These are phyloP conservation scores for Chaetomiaceae sp. DNA, from an alignment of 2,329 filamentous ascomycete genomes.

Conservation along the genomic window DNA sequence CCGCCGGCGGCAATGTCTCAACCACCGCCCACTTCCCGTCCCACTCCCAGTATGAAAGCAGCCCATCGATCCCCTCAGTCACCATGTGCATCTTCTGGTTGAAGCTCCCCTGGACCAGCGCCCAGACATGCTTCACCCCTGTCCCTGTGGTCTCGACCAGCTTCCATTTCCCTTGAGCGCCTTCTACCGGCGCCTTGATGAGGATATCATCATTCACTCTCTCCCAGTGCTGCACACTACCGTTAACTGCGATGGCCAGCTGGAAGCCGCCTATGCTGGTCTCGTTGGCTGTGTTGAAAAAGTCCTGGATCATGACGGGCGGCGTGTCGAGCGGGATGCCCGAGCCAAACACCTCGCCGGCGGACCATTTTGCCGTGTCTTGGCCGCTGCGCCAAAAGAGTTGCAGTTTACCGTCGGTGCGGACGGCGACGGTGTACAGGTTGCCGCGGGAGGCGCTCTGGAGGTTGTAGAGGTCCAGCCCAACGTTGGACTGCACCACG, in stretches of 20 bases:
- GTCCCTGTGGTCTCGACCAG: slow-evolving; percentile 11
- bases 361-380: slow-evolving; percentile 3
- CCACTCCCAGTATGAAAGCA: slow-evolving; percentile 21
- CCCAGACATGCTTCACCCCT: slow-evolving; percentile 17
- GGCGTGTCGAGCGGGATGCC: slow-evolving; percentile 10
- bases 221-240: slow-evolving; percentile 22
- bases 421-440: slow-evolving; percentile 21
- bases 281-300: slow-evolving; percentile 16
- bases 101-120: slow-evolving; percentile 21
- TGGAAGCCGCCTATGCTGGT: slow-evolving; percentile 16
- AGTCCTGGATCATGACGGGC: slow-evolving; percentile 25
- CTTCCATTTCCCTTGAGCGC: slow-evolving; percentile 10
- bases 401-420: slow-evolving; percentile 18
- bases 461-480: slow-evolving; percentile 14
- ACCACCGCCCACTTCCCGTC: slow-evolving; percentile 15
- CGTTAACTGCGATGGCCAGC: slow-evolving; percentile 17
- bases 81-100: slow-evolving; percentile 20
- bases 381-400: slow-evolving; percentile 20
- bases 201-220: slow-evolving; percentile 4
- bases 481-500: slow-evolving; percentile 22
- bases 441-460: slow-evolving; percentile 9
- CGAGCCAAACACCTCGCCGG: slow-evolving; percentile 18
- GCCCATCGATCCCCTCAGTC: slow-evolving; percentile 16
- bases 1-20: slow-evolving; percentile 7
- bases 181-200: background rate